A percentile compares a stretch with the other conserved stretches of the same genome.
Conservation (phyloP, 768 basidiomycete genomes). For the Candolleomyces aberdarensis region DNA sequence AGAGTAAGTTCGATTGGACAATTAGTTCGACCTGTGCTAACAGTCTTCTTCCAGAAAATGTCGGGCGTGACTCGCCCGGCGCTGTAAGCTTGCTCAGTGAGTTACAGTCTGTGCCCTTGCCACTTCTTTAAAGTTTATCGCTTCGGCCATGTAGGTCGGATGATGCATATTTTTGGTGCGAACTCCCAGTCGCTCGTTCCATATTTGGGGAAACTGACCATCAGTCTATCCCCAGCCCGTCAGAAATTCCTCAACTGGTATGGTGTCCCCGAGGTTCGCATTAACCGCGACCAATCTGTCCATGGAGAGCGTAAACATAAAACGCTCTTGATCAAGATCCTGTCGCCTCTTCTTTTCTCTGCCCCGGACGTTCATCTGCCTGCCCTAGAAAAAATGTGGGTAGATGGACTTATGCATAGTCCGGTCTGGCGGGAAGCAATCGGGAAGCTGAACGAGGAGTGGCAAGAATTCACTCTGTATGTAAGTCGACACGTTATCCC, state of each 20-base stretch:
- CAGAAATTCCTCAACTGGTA: slow-evolving; percentile 44
- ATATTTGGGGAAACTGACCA: background rate
- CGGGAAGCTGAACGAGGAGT: slow-evolving; percentile 20
- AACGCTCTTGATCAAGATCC: slow-evolving; percentile 31
- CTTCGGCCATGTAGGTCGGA: background rate
- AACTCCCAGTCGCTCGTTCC: background rate
- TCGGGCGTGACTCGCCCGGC: too few species aligned
- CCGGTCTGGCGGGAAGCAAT: slow-evolving; percentile 15
- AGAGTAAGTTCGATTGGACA: slow-evolving; percentile 21
- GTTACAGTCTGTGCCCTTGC: background rate
- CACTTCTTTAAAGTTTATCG: background rate
- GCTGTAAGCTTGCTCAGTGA: background rate
- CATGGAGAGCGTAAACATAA: slow-evolving; percentile 22
- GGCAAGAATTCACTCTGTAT: slow-evolving; percentile 33
- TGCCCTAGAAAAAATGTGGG: slow-evolving; percentile 43
- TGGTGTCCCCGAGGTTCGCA: slow-evolving; percentile 44
- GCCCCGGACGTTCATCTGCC: slow-evolving; percentile 40
- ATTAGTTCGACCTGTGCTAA: too few species aligned
- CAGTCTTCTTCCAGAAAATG: too few species aligned
- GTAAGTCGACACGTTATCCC: slow-evolving; percentile 23
- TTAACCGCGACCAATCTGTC: slow-evolving; percentile 42
- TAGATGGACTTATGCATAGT: slow-evolving; percentile 34
- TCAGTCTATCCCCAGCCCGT: slow-evolving; percentile 25
- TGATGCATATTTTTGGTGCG: background rate
- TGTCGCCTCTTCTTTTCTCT: slow-evolving; percentile 43